phyloP scores from a whole-genome alignment of 2,329 filamentous ascomycete genomes.

The Alternaria conjuncta region DNA sequence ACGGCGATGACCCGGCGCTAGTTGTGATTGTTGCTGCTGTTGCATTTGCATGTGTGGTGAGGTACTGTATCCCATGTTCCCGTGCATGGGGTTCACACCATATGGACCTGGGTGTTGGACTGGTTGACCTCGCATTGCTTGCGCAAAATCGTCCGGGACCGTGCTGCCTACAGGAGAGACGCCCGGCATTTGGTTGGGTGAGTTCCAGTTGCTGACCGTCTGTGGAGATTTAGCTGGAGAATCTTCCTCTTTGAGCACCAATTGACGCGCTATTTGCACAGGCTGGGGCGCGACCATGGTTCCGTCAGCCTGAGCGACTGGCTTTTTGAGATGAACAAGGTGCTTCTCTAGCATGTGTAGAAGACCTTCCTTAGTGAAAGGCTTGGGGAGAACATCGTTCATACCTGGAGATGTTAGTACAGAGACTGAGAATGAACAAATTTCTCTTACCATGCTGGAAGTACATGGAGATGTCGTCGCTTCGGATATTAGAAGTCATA shows the following conservation, averaged over 20 bases:
- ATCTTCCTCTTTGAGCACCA: conserved; percentile 65
- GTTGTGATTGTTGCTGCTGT: conserved; percentile 35
- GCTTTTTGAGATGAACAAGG: conserved; percentile 80
- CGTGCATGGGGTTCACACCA: conserved; percentile 43
- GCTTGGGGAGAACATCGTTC: conserved; percentile 96
- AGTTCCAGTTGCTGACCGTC: conserved; percentile 68
- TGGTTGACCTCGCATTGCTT: conserved; percentile 50
- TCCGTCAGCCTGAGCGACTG: conserved; percentile 49
- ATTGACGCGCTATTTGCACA: conserved; percentile 60
- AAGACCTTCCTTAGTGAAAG: conserved; percentile 87
- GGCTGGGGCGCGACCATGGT: conserved; percentile 60
- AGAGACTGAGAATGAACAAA: background rate
- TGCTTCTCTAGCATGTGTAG: conserved; percentile 86
- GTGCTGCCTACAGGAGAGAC: conserved; percentile 62
- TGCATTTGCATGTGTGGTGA: conserved; percentile 50
- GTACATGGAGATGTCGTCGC: conserved; percentile 95
- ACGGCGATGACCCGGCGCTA: conserved; percentile 54
- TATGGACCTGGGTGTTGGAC: conserved; percentile 48
- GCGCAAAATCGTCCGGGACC: conserved; percentile 55
- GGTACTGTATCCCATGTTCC: conserved; percentile 47
- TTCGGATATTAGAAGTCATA: conserved; percentile 98
- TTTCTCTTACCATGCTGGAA: conserved; percentile 83
- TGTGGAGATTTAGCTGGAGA: conserved; percentile 68
- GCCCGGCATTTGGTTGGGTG: conserved; percentile 64
- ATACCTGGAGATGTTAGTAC: conserved; percentile 70